Evolutionary conservation across 2,329 filamentous ascomycete species (phyloP), one percentile per base, ranked within the genome.

Genomic region (Calonectria crousiana): DNA sequence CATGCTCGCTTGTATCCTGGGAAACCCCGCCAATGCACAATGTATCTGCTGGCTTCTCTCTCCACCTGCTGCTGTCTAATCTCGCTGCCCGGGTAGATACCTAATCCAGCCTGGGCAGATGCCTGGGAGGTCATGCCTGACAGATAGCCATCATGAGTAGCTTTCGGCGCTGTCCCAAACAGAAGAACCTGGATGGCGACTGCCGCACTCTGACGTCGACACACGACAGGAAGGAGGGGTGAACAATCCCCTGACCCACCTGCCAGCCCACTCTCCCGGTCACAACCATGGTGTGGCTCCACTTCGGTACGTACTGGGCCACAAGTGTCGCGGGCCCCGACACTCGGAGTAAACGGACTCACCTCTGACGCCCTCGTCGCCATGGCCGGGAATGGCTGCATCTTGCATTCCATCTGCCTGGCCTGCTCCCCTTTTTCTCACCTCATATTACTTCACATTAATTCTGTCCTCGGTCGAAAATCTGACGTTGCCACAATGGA

Each of bases 241-340:
- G 18, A 23, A 26, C 13, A 14, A 32, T 20, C 56, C 49, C 36
- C 20, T 47, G 66, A 51, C 71, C 71, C 71, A 66, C 71, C 58
- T 44, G 36, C 32, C 53, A 38, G 70, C 70, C 70, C 52, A 67
- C 64, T 41, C 3, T 66, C 30, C 60, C 69, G 52, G 64, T 67
- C 65, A 58, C 49, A 49, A 58, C 62, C 41, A 41, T 60, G 44
- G n/a, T 26, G 67, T 44, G 58, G 38, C 49, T 65, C 62, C 58
- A 73, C 38, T 23, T 72, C 38, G 51, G 60, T 74, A 74, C 67
- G 72, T 71, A 74, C 67, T 49, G 16, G 49, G 8, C 30, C 16
- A 36, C 41, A 28, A n/a, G 44, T 47, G 44, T 72, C 71, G 65
- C 65, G 32, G 65, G 28, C 58, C 69, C 71, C 71, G 66, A 69